Evolutionary conservation across 768 basidiomycete species (phyloP), one percentile per base, ranked within the genome.

Genomic region (Pleurotus pulmonarius): DNA sequence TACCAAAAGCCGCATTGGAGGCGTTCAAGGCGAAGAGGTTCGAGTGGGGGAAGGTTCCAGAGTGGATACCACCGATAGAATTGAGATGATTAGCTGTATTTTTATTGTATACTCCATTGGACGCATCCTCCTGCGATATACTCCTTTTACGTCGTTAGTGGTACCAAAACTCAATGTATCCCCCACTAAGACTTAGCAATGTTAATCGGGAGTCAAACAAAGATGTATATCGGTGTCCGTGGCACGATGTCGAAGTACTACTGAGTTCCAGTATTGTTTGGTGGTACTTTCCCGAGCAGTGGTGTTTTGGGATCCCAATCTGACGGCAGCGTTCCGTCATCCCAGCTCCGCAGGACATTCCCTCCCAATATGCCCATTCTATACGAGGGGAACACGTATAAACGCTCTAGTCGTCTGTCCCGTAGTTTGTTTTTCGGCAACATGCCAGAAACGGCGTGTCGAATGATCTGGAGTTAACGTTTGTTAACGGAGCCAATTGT

Each of bases 361-460:
- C 77, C 78, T 56, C 83, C 82, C 58, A 92, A 80, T 11, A 86
- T 83, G 20, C 90, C 90, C 78, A 88, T 87, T 59, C 90, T 82
- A 49, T 84, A 73, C 8, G 83, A 90, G 40, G 90, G 83, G 65
- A 95, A 98, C 61, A 98, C 90, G 59, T 90, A 88, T 48, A 99
- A 77, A 55, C 97, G 78, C 57, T 91, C 92, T 48, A 99, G 72
- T 37, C 97, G 82, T 46, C 91, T 80, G 46, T 96, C 91, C 22
- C 97, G 85, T 59, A 97, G 84, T 60, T 90, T 95, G 78, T 99
- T 99, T 74, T 98, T 99, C 34, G 96, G 97, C 55, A 99, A 78
- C 97, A 99, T 99, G 64, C 96, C 93, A 9, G 96, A 90, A 3
- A 99, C 97, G 3, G 97, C 97, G 61, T 92, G 85, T 11, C 93